These are phyloP conservation scores for Naegleria fowleri DNA, from an alignment of 208 protist genomes.

Conservation along the genomic window DNA sequence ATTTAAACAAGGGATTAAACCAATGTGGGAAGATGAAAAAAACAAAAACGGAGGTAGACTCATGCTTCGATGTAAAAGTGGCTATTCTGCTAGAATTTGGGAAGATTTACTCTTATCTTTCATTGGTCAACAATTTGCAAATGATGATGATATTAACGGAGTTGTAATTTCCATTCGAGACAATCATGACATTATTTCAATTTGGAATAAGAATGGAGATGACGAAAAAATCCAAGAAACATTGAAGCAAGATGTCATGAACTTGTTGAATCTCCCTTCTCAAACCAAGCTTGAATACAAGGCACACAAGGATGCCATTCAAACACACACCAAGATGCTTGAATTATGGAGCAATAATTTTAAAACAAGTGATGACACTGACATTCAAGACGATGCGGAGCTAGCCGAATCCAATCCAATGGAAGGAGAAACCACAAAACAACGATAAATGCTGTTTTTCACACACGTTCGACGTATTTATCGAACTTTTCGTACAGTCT, in stretches of 20 bases:
- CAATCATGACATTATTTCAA: conserved; percentile 49
- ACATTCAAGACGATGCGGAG: background rate
- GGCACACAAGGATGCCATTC: background rate
- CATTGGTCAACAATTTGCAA: conserved; percentile 58
- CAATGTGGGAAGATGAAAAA: conserved; percentile 65
- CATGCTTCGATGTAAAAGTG: conserved; percentile 57
- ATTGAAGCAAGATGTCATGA: conserved; percentile 30
- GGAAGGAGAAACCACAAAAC: background rate
- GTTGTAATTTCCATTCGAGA: conserved; percentile 44
- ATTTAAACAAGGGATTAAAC: conserved; percentile 63
- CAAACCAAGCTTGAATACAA: conserved; percentile 14
- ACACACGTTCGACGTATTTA: too few relatives aligned
- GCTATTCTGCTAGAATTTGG: conserved; percentile 52
- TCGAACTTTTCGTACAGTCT: too few relatives aligned
- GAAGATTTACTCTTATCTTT: conserved; percentile 59
- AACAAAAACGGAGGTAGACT: conserved; percentile 64
- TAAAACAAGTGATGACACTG: background rate
- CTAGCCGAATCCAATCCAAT: background rate
- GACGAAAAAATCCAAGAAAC: conserved; percentile 33
- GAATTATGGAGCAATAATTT: background rate
- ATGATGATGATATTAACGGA: conserved; percentile 50
- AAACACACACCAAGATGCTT: background rate
- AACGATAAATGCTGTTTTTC: background rate
- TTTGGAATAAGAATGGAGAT: conserved; percentile 48
- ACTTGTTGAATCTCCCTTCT: background rate